Evolutionary conservation across 1,284 basidiomycete species (phyloP).

Genomic region (Sanghuangporus sanghuang): DNA sequence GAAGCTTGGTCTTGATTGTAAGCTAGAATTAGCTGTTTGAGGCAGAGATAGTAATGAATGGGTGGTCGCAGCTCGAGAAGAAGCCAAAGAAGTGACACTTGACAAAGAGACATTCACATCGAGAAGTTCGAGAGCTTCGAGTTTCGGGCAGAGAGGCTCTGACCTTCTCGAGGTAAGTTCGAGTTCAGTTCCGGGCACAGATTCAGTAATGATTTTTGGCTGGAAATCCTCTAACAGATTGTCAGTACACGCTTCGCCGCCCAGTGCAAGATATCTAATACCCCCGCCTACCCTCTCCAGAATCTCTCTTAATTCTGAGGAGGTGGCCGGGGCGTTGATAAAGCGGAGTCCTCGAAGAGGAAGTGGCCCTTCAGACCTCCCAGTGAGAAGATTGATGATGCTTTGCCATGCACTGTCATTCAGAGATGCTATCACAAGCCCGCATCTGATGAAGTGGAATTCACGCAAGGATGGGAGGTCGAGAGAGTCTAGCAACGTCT

Average conservation of each 20-base stretch:
- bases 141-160: background rate
- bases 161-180: background rate
- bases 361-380: background rate
- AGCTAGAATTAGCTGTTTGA: background rate
- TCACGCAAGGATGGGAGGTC: background rate
- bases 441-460: background rate
- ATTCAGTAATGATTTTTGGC: background rate
- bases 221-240: background rate
- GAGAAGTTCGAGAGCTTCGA: background rate
- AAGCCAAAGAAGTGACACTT: background rate
- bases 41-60: background rate
- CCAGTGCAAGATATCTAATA: background rate
- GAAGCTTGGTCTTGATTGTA: background rate
- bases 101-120: background rate
- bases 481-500: conserved; percentile 1
- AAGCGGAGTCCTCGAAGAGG: background rate
- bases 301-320: background rate
- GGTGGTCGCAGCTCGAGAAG: background rate
- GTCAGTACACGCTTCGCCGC: background rate
- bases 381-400: background rate
- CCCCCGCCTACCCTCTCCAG: background rate
- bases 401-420: background rate
- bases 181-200: background rate
- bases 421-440: background rate
- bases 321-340: background rate